Conservation (phyloP, 139 green algal genomes). For the Chlamydomonas schloesseri region DNA sequence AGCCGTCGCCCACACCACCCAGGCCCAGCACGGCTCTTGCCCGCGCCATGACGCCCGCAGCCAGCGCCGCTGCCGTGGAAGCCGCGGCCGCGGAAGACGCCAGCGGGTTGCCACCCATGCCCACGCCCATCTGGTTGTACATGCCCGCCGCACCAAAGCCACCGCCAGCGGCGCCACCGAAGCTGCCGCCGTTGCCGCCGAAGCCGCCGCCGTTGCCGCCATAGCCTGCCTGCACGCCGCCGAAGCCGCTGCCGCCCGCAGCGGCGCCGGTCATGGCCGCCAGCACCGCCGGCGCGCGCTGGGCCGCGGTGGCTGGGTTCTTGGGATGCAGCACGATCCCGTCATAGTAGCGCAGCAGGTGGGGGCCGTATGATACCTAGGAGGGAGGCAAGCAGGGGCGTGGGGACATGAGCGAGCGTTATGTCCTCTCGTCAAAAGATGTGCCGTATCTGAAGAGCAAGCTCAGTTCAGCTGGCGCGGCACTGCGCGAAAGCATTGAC, state of each 20-base stretch:
- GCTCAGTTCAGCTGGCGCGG: too few species aligned
- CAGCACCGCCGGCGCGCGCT: slow-evolving; percentile 26
- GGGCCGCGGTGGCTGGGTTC: slow-evolving; percentile 27
- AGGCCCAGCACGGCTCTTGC: slow-evolving; percentile 6
- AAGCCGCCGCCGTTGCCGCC: too few species aligned
- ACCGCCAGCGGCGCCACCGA: too few species aligned
- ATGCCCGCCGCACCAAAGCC: neutral
- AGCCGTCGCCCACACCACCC: neutral
- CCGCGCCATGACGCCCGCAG: slow-evolving; percentile 19
- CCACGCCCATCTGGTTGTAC: neutral
- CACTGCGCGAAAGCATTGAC: too few species aligned
- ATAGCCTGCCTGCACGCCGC: neutral
- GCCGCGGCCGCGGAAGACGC: slow-evolving; percentile 3
- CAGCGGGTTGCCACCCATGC: neutral
- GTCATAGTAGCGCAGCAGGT: slow-evolving; percentile 29
- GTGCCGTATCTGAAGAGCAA: too few species aligned
- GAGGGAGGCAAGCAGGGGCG: too few species aligned
- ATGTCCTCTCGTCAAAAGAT: too few species aligned
- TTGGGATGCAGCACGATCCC: slow-evolving; percentile 39
- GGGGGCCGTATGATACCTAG: neutral
- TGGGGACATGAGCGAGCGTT: too few species aligned
- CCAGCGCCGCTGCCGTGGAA: slow-evolving; percentile 2
- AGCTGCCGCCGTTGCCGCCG: neutral
- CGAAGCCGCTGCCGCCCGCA: too few species aligned
- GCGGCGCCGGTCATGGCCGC: slow-evolving; percentile 14